Conservation (phyloP, 371 early-diverging fungal species). For the Mucor racemosus region DNA sequence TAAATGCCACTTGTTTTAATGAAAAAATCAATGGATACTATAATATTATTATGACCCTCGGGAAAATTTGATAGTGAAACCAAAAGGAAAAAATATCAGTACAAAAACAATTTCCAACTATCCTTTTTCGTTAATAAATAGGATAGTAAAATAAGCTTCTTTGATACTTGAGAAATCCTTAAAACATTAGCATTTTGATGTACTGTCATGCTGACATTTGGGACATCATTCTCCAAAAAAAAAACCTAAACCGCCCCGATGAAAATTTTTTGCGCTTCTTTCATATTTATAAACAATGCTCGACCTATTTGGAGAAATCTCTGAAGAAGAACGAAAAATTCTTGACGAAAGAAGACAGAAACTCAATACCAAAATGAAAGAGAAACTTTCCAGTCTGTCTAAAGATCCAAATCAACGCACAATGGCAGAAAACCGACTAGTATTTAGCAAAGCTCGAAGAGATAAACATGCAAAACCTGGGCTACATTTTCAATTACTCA, state of each 20-base stretch:
- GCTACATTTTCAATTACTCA: slow-evolving; percentile 30
- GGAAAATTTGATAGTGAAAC: too few species aligned
- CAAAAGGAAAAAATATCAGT: too few species aligned
- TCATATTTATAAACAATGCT: background rate
- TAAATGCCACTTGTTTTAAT: too few species aligned
- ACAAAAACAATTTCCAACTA: too few species aligned
- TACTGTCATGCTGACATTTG: too few species aligned
- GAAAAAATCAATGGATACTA: too few species aligned
- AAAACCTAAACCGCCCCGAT: background rate
- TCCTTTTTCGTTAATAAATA: too few species aligned
- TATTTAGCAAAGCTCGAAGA: slow-evolving; percentile 20
- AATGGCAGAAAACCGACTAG: slow-evolving; percentile 33
- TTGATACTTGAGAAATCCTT: too few species aligned
- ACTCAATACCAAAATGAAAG: background rate
- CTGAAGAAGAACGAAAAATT: slow-evolving; percentile 33
- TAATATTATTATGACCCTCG: too few species aligned
- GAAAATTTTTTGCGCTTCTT: background rate
- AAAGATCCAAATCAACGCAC: slow-evolving; percentile 35
- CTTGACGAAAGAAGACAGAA: slow-evolving; percentile 17
- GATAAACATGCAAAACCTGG: slow-evolving; percentile 25
- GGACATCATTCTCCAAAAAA: too few species aligned
- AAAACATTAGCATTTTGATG: too few species aligned
- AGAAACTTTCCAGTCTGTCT: slow-evolving; percentile 12
- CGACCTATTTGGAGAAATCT: slow-evolving; percentile 48
- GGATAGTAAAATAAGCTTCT: too few species aligned